Evolutionary conservation across 2,329 filamentous ascomycete species (phyloP), one percentile per base, ranked within the genome.

Genomic region (Penicillium sclerotigenum): DNA sequence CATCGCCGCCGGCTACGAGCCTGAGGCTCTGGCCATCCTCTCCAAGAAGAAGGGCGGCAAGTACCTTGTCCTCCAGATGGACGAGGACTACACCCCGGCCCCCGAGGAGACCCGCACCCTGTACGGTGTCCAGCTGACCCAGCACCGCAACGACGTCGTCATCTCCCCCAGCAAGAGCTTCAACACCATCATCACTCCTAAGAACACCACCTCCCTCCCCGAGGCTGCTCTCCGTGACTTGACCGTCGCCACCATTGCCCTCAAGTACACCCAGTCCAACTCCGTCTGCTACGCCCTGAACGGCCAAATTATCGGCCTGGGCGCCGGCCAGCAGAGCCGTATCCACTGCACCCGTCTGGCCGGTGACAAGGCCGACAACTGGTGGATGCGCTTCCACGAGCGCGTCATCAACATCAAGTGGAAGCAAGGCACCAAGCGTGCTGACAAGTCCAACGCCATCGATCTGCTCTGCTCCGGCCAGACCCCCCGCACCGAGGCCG

Each of bases 241-340:
- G 62, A 92, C 93, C 28, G 88, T 99, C 45, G 94, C 94, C 52
- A 99, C 94, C 54, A 97, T 99, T 71, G 91, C 94, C 33, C 83
- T 97, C 68, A 99, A 99, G 80, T 99, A 96, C 81, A 99, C 94
- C 1, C 92, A 99, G 79, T 96, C 91, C 72, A 99, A 99, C 84
- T 97, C 92, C 26, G 94, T 99, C 62, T 97, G 93, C 84, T 99
- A 97, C 73, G 92, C 94, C 53, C 82, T 91, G 61, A 92, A 96
- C 69, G 94, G 94, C 46, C 94, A 97, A 77, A 84, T 97, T 68
- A 83, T 99, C 66, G 94, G 94, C 63, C 86, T 99, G 54, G 94
- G 94, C 63, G 94, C 94, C 53, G 94, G 94, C 58, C 94, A 99
- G 77, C 94, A 99, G 79, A 96, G 90, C 59, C 89, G 94, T 66